Evolutionary conservation across 352 stramenopile genomes (phyloP).

Genomic region (Globisporangium carolinianum): DNA sequence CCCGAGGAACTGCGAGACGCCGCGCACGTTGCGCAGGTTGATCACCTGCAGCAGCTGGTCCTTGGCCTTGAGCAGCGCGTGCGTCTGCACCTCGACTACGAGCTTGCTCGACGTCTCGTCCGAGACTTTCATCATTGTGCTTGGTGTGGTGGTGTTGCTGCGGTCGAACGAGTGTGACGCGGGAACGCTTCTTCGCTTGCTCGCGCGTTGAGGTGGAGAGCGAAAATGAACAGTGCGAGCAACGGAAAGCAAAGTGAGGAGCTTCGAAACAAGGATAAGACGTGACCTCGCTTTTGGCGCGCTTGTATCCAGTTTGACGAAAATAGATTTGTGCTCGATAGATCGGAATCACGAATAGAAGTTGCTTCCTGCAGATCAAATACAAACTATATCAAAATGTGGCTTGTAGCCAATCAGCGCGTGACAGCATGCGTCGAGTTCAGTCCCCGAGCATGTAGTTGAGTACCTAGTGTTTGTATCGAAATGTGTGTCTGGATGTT

Average conservation of each 20-base stretch:
- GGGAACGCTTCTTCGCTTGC: no score
- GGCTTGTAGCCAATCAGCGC: not conserved
- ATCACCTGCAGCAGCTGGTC: slow-evolving; percentile 60
- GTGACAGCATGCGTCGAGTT: not conserved
- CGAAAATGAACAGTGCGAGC: not conserved
- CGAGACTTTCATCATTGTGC: slow-evolving; percentile 41
- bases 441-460: not conserved
- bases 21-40: slow-evolving; percentile 70
- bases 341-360: not conserved
- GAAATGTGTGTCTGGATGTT: not conserved
- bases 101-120: slow-evolving; percentile 47
- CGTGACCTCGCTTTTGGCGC: not conserved
- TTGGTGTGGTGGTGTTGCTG: no score
- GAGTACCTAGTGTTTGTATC: not conserved
- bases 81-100: slow-evolving; percentile 53
- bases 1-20: slow-evolving; percentile 77
- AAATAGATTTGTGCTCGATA: not conserved
- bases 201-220: not conserved
- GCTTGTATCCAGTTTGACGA: not conserved
- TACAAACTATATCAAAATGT: not conserved
- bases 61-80: slow-evolving; percentile 57
- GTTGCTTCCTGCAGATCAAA: not conserved
- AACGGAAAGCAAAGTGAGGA: not conserved
- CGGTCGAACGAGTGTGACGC: no score
- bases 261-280: not conserved